phyloP scores from a whole-genome alignment of 495 filamentous ascomycete species.

The Opeltia flavorubescens region DNA sequence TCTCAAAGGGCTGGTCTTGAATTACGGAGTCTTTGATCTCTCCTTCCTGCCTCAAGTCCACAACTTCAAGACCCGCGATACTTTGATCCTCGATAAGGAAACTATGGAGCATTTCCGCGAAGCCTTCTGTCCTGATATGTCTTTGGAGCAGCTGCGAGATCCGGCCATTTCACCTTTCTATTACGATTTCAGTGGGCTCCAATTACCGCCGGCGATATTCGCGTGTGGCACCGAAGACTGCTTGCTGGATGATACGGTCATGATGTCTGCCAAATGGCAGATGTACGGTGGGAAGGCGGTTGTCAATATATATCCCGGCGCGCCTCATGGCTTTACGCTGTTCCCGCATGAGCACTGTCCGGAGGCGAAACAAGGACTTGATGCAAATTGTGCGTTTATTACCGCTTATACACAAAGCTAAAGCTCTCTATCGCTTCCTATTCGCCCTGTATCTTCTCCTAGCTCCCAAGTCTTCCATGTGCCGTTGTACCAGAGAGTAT shows the following conservation, averaged over 20 bases:
- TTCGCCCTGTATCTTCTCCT: too few relatives aligned
- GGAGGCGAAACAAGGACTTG: background rate
- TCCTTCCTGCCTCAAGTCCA: conserved; percentile 21
- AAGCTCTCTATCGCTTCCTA: too few relatives aligned
- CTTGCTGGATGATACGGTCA: conserved; percentile 39
- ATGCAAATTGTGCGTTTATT: background rate
- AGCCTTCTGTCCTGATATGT: conserved; percentile 29
- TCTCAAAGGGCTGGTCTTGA: conserved; percentile 29
- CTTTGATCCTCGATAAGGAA: conserved; percentile 21
- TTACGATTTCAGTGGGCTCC: conserved; percentile 27
- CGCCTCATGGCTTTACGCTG: conserved; percentile 32
- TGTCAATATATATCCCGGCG: conserved; percentile 37
- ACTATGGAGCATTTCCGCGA: conserved; percentile 27
- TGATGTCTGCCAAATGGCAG: conserved; percentile 39
- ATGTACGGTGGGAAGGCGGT: conserved; percentile 34
- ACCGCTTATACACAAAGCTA: too few relatives aligned
- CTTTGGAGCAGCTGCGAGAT: conserved; percentile 21
- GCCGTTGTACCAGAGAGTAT: background rate
- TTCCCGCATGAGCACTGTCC: conserved; percentile 14
- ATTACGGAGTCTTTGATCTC: conserved; percentile 34
- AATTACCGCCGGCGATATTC: conserved; percentile 38
- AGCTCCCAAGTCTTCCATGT: conserved; percentile 4
- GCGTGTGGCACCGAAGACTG: conserved; percentile 37
- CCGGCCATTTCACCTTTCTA: conserved; percentile 28
- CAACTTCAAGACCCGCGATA: conserved; percentile 15